Evolutionary conservation across 768 basidiomycete species (phyloP), one percentile per base, ranked within the genome.

Genomic region (Hygrophorus pudorinus): DNA sequence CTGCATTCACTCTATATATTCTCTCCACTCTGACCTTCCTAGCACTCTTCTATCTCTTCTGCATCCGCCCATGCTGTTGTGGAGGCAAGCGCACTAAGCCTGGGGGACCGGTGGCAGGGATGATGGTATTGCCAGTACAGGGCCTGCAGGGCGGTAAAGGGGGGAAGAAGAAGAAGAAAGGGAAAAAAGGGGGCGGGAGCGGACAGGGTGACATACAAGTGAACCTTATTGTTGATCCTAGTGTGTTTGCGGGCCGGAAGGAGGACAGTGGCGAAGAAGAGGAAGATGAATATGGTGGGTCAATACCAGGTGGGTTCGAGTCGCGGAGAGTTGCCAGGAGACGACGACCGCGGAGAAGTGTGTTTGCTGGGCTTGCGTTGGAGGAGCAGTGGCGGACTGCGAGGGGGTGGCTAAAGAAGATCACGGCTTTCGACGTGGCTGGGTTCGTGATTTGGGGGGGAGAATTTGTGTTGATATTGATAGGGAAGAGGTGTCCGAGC

Each of bases 201-300:
- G 64, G 60, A 28, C 63, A 41, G 10, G 64, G 52, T 43, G 73
- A 74, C 52, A 75, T 85, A 2, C 82, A 85, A 48, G 79, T 84
- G 40, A 85, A 85, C 58, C 65, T 84, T 36, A 83, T 84, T 48
- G 78, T 84, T 24, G 80, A 83, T 52, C 81, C 82, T 5, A 65
- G 65, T 5, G 72, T 74, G 46, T 79, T 85, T 48, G 65, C 65
- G 24, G 42, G 54, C 42, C 57, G 55, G 13, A 62, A 61, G 10
- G 61, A 65, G 0, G 70, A 65, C 2, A 61, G 64, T 14, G 66
- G 67, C 1, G 65, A 67, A 1, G 64, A 61, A 21, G 60, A 60
- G 6, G 70, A 71, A 5, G 58, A 62, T 1, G 65, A 62, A 5
- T 57, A 60, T 7, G 67, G 67, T 28, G 56, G 49, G 11, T 59